A percentile compares a stretch with the other conserved stretches of the same genome.
phyloP scores from a whole-genome alignment of 768 basidiomycete genomes.

The Lentinus tigrinus region DNA sequence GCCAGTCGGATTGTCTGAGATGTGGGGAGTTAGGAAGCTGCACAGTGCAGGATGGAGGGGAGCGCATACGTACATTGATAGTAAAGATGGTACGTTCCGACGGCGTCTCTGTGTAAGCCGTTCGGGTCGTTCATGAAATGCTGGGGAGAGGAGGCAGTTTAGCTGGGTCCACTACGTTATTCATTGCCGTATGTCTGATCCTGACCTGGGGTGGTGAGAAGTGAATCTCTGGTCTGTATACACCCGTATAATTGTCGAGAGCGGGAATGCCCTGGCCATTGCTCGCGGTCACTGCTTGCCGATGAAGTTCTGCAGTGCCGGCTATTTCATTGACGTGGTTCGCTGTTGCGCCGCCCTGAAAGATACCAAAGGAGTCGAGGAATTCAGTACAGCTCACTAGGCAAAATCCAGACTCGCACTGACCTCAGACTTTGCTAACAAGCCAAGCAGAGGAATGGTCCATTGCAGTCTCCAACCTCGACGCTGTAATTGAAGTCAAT shows the following conservation, averaged over 20 bases:
- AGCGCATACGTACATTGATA: conserved; percentile 8
- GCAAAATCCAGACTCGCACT: too few species aligned
- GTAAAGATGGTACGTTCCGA: conserved; percentile 15
- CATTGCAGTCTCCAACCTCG: too few species aligned
- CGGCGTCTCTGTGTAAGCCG: conserved; percentile 3
- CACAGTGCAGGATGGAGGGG: too few species aligned
- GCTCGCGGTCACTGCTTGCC: not conserved
- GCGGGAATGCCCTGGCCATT: not conserved
- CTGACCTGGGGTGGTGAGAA: conserved; percentile 12
- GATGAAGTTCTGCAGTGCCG: too few species aligned
- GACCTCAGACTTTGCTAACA: too few species aligned
- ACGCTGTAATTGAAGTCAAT: too few species aligned
- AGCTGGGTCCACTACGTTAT: too few species aligned
- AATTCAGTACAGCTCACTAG: too few species aligned
- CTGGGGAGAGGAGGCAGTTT: not conserved
- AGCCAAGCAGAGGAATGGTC: too few species aligned
- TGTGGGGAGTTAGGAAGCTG: not conserved
- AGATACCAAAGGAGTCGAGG: too few species aligned
- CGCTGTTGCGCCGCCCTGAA: too few species aligned
- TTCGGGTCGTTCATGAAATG: conserved; percentile 17
- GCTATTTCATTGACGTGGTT: too few species aligned
- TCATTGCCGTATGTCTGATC: not conserved
- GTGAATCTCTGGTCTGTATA: conserved; percentile 9
- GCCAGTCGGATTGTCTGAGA: conserved; percentile 5
- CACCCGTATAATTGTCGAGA: not conserved